Base-by-base conservation (phyloP, 2,329 filamentous ascomycete genomes). In the Lachnellula hyalina region DNA sequence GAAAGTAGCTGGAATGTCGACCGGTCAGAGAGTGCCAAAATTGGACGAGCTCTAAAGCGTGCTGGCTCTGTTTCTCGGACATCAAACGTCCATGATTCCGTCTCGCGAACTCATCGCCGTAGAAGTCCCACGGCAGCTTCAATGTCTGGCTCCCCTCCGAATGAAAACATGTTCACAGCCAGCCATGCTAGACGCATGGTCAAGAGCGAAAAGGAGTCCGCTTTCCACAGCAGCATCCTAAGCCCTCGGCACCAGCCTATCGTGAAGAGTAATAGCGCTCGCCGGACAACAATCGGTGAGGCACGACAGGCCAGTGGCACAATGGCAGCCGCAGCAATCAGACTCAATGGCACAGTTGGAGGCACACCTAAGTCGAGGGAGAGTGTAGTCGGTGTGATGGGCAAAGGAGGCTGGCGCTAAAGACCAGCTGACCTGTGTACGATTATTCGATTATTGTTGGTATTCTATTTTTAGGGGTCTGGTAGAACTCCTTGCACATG, bases 181-280 rank as follows among this genome's bases (percentile, higher is more conserved):
- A 78, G 80, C 52, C 84, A 86, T 58, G 84, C 85, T 25, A 76
- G 85, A 44, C 76, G 85, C 14, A 86, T 88, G 82, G 80, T 84
- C 40, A 83, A 80, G 65, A 79, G 75, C 47, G 79, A 84, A 34
- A 82, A 81, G 61, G 80, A 81, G 42, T 74, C 75, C 48, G 77
- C 80, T 17, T 75, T 73, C 64, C 79, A 78, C 56, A 72, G 72
- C 40, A 81, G 77, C 54, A 82, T 87, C 14, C 71, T 87, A 49
- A 84, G 82, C 61, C 85, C 85, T 28, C 75, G 83, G 35, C 77
- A 76, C 28, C 74, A 81, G 17, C 79, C 83, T 1, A 76, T 86
- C 28, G 75, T 78, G 63, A 87, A 86, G 67, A 61, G 57, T 42
- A 58, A 40, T 11, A 49, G 42, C 46, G 25, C 53, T n/a, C 61